These are phyloP conservation scores for Candida stauntonica DNA, from an alignment of 805 yeast genomes.

Conservation along the genomic window DNA sequence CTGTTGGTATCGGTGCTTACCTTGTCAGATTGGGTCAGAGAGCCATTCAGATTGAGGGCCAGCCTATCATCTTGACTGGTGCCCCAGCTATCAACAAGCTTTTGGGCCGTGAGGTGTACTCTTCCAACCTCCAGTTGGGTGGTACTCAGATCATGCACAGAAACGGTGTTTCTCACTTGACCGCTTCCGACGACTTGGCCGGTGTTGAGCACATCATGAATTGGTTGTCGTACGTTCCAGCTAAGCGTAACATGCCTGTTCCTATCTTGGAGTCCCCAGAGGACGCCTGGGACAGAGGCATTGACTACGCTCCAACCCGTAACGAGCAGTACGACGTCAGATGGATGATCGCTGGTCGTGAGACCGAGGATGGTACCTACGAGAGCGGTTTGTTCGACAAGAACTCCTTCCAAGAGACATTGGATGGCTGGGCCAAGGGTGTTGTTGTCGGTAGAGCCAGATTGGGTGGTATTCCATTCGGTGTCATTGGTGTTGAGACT, in stretches of 20 bases:
- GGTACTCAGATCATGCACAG: constrained; percentile 99
- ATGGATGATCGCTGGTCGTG: constrained; percentile 88
- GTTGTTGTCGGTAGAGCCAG: constrained; percentile 99
- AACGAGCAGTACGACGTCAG: constrained; percentile 84
- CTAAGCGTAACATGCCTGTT: constrained; percentile 82
- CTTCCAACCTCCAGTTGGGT: constrained; percentile 96
- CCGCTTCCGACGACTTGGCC: constrained; percentile 94
- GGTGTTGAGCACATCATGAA: constrained; percentile 93
- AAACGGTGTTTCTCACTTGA: constrained; percentile 97
- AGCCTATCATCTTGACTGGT: constrained; percentile 97
- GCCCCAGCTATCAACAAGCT: constrained; percentile 98
- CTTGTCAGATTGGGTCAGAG: constrained; percentile 97
- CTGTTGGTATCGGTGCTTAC: constrained; percentile 99
- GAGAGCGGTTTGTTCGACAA: constrained; percentile 90
- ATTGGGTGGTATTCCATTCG: constrained; percentile 97
- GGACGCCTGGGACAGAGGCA: constrained; percentile 92
- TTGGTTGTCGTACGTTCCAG: constrained; percentile 95
- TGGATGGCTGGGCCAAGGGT: constrained; percentile 98
- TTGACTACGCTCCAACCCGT: constrained; percentile 72
- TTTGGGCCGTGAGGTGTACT: constrained; percentile 94
- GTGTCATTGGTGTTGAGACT: constrained; percentile 96
- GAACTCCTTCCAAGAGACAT: constrained; percentile 90
- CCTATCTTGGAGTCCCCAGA: constrained; percentile 73
- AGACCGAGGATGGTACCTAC: constrained; percentile 60
- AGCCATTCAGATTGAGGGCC: constrained; percentile 98